Conservation (phyloP, 768 basidiomycete genomes). For the Tephrocybe sp. region DNA sequence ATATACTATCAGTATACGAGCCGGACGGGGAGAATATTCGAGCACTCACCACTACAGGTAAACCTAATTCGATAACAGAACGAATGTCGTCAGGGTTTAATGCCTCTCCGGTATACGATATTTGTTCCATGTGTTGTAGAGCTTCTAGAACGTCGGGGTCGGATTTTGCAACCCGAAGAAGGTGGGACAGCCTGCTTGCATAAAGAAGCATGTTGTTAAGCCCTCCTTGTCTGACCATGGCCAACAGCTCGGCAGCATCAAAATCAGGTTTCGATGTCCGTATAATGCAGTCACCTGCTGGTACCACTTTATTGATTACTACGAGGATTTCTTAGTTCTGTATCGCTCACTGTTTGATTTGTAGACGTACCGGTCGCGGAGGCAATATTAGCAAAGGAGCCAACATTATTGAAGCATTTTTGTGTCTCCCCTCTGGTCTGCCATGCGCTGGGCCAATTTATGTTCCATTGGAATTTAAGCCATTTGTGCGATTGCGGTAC, state of each 20-base stretch:
- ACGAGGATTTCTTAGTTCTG: neutral
- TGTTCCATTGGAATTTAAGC: constrained; percentile 7
- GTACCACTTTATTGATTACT: constrained; percentile 7
- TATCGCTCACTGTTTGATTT: neutral
- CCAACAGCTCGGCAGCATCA: constrained; percentile 9
- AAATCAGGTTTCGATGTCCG: constrained; percentile 12
- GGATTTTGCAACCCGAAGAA: constrained; percentile 3
- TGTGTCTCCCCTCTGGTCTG: constrained; percentile 1
- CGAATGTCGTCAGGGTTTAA: constrained; percentile 9
- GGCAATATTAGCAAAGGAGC: constrained; percentile 9
- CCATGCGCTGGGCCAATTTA: constrained; percentile 11
- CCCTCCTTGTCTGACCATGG: constrained; percentile 6
- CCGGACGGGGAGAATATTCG: neutral
- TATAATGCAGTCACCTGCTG: constrained; percentile 6
- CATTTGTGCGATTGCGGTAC: constrained; percentile 10
- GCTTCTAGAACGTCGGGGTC: constrained; percentile 4
- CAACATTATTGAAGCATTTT: constrained; percentile 11
- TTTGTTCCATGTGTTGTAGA: constrained; percentile 9
- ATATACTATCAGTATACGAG: neutral
- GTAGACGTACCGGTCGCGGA: constrained; percentile 7
- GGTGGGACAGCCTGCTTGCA: constrained; percentile 2
- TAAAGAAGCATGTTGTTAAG: constrained; percentile 10
- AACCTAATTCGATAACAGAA: constrained; percentile 2
- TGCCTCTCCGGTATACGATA: constrained; percentile 10
- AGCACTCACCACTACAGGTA: constrained; percentile 8